Evolutionary conservation across 495 filamentous ascomycete species (phyloP).

Genomic region (Aspergillus egyptiacus): DNA sequence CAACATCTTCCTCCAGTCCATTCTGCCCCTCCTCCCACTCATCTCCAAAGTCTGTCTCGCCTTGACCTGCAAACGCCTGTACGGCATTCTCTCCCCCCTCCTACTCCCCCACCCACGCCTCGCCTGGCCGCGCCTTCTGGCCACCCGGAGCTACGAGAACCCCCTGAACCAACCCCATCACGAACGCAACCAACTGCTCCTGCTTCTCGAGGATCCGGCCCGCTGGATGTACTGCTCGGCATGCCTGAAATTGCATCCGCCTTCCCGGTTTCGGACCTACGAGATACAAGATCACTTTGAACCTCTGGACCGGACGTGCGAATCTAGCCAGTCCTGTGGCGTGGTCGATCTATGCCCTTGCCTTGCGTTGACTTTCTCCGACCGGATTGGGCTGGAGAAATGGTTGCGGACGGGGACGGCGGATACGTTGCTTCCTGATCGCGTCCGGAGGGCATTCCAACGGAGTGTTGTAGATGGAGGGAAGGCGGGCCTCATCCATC

Average conservation of each 20-base stretch:
- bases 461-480: background rate
- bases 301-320: background rate
- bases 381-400: background rate
- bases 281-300: background rate
- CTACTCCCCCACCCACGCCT: conserved; percentile 5
- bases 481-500: background rate
- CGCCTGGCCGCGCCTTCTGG: conserved; percentile 2
- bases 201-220: conserved; percentile 6
- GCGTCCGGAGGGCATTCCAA: background rate
- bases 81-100: background rate
- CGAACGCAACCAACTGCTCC: conserved; percentile 7
- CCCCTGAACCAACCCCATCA: background rate
- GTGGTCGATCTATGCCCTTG: conserved; percentile 26
- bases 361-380: conserved; percentile 8
- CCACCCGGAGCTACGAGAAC: background rate
- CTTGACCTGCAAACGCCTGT: conserved; percentile 11
- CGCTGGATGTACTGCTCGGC: conserved; percentile 5
- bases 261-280: background rate
- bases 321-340: background rate
- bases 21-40: conserved; percentile 6
- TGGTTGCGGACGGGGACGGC: background rate
- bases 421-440: background rate
- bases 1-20: conserved; percentile 8
- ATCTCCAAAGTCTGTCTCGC: conserved; percentile 8
- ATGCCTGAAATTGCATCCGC: conserved; percentile 13